Evolutionary conservation across 345 rosid genomes (phyloP).

Genomic region (Citrus inodora): DNA sequence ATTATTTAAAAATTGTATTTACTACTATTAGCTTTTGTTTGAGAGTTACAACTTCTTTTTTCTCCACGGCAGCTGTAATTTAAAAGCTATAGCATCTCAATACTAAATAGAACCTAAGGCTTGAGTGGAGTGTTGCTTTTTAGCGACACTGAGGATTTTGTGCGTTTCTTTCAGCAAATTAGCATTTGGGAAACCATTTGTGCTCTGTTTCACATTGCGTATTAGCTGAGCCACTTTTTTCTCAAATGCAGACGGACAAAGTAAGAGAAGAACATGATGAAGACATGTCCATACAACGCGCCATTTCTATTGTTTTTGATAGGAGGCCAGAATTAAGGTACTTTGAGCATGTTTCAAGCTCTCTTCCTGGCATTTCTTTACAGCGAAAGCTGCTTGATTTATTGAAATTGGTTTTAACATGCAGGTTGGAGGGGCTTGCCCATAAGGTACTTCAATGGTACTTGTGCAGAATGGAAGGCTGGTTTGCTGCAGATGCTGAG

Average conservation of each 20-base stretch:
- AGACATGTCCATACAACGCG: slow-evolving; percentile 70
- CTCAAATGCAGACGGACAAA: slow-evolving; percentile 61
- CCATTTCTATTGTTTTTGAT: slow-evolving; percentile 67
- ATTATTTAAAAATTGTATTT: too few relatives aligned
- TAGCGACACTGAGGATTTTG: not conserved
- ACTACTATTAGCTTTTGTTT: too few relatives aligned
- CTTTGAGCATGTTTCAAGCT: not conserved
- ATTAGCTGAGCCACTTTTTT: slow-evolving; percentile 16
- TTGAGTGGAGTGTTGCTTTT: not conserved
- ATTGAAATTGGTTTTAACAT: slow-evolving; percentile 15
- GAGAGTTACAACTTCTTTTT: too few relatives aligned
- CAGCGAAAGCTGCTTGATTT: not conserved
- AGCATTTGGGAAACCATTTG: not conserved
- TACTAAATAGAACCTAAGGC: not conserved
- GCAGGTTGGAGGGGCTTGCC: slow-evolving; percentile 74
- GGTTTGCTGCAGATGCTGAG: slow-evolving; percentile 99
- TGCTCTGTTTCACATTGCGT: slow-evolving; percentile 3
- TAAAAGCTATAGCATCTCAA: too few relatives aligned
- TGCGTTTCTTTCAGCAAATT: not conserved
- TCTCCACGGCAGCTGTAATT: too few relatives aligned
- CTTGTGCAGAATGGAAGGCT: slow-evolving; percentile 98
- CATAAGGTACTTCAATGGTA: slow-evolving; percentile 95
- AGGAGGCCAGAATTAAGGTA: slow-evolving; percentile 88
- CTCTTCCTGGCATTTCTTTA: not conserved
- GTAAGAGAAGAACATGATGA: slow-evolving; percentile 57